Evolutionary conservation across 2,329 filamentous ascomycete species (phyloP), one percentile per base, ranked within the genome.

Genomic region (Ceratocystis cacaofunesta): DNA sequence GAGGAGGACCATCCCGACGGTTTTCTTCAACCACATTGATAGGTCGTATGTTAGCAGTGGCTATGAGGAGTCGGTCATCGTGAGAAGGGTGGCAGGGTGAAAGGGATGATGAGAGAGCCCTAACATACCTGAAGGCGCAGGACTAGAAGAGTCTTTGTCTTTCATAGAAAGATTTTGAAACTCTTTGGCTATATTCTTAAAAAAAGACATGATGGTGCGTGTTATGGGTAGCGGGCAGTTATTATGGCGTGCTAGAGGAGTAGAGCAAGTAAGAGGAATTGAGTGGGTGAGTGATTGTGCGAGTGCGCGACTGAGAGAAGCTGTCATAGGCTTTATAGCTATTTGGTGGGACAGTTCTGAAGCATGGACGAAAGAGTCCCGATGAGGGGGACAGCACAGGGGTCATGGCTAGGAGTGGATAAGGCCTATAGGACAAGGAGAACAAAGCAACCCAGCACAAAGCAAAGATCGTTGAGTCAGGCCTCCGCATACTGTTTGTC

Each of bases 121-220:
- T 5, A 30, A 30, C n/a, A 36, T 25, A 65, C 60, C 55, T 36
- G 62, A 61, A 41, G 63, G 41, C 50, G 55, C 5, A 12, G 44
- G 41, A 46, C 17, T 55, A 52, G 41, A 19, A n/a, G 62, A 52
- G 63, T 44, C 68, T 28, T 69, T 78, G 63, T 60, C 68, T 36
- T 69, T 78, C 69, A 81, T 74, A 62, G 74, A 76, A 65, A 82
- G 74, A 70, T 77, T 76, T 70, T 82, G 78, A 52, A 79, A 75
- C 69, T 77, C 73, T 69, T 76, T 72, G 66, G 74, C 72, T 61
- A 78, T 69, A 69, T 77, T 77, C 68, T 75, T 76, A 71, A 78
- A 75, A 70, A 78, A 78, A 44, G 76, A 78, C 76, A 78, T 79
- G 68, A 64, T 73, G 70, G 61, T 6, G 22, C 48, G 48, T 52